Evolutionary conservation across 495 filamentous ascomycete genomes (phyloP).

Genomic region (Aspergillus nanangensis): DNA sequence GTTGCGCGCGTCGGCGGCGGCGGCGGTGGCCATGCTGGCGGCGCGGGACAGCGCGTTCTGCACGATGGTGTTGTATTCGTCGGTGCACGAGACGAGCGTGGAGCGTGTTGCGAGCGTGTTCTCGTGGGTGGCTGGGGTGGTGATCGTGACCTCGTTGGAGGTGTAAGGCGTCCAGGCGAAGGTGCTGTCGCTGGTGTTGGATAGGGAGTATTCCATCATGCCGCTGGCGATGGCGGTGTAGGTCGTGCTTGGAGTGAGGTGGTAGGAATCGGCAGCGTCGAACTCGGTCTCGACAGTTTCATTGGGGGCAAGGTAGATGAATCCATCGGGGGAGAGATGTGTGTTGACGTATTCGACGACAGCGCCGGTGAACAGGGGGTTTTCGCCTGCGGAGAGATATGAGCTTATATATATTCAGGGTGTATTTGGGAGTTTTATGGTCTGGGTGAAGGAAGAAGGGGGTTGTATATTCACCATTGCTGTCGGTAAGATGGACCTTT

Average conservation of each 20-base stretch:
- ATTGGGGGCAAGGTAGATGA: slow-evolving; percentile 9
- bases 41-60: slow-evolving; percentile 7
- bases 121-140: not conserved
- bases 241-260: slow-evolving; percentile 3
- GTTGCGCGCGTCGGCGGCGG: slow-evolving; percentile 11
- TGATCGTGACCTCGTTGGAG: slow-evolving; percentile 12
- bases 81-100: slow-evolving; percentile 7
- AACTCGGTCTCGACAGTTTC: slow-evolving; percentile 13
- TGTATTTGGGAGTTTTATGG: not conserved
- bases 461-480: slow-evolving; percentile 8
- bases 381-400: not conserved
- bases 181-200: not conserved
- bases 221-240: slow-evolving; percentile 12
- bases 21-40: slow-evolving; percentile 14
- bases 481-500: slow-evolving; percentile 10
- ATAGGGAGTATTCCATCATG: slow-evolving; percentile 8
- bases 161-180: slow-evolving; percentile 6
- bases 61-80: slow-evolving; percentile 9
- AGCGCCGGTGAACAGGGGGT: slow-evolving; percentile 11
- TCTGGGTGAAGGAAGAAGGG: not conserved
- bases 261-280: slow-evolving; percentile 11
- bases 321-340: slow-evolving; percentile 10
- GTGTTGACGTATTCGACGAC: slow-evolving; percentile 11
- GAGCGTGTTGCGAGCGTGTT: slow-evolving; percentile 5
- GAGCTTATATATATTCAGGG: not conserved